Conservation (phyloP, 164 flowering plant genomes). For the Vitis cinerea region DNA sequence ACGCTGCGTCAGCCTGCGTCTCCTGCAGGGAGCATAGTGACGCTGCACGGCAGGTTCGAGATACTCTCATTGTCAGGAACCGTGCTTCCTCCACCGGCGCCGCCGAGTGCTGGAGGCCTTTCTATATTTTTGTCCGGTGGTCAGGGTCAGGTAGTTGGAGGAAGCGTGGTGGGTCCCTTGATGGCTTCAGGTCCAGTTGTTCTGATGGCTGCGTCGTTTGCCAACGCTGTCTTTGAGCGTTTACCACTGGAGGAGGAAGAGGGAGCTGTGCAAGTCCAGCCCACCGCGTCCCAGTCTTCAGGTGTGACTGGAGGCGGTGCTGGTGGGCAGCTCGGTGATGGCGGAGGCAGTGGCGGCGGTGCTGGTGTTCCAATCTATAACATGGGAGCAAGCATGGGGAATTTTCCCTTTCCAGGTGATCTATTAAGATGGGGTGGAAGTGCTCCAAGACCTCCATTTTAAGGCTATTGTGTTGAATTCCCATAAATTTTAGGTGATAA, state of each 20-base stretch:
- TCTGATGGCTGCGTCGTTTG: constrained; percentile 47
- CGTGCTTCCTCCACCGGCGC: constrained; percentile 56
- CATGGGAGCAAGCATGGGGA: constrained; percentile 29
- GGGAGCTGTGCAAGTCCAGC: constrained; percentile 24
- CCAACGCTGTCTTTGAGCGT: constrained; percentile 47
- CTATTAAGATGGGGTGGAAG: constrained; percentile 43
- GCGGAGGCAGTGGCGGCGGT: constrained; percentile 19
- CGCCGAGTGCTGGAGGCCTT: constrained; percentile 47
- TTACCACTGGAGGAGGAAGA: constrained; percentile 43
- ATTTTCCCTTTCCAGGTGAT: constrained; percentile 39
- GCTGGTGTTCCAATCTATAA: constrained; percentile 27
- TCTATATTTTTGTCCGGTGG: constrained; percentile 46
- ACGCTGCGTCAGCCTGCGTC: constrained; percentile 48
- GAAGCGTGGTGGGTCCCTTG: constrained; percentile 47
- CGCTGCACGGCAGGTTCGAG: constrained; percentile 57
- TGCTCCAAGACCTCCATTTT: constrained; percentile 46
- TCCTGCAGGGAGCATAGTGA: constrained; percentile 34
- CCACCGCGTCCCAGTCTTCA: constrained; percentile 46
- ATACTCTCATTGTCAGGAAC: constrained; percentile 48
- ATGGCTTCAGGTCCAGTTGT: constrained; percentile 50
- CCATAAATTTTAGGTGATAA: no score
- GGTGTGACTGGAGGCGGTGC: constrained; percentile 35
- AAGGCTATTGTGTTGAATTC: neutral
- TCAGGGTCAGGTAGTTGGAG: constrained; percentile 55
- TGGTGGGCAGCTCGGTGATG: constrained; percentile 21